Evolutionary conservation across 1,139 yeast genomes (phyloP).

Genomic region (Blastobotrys raffinosifermentans): DNA sequence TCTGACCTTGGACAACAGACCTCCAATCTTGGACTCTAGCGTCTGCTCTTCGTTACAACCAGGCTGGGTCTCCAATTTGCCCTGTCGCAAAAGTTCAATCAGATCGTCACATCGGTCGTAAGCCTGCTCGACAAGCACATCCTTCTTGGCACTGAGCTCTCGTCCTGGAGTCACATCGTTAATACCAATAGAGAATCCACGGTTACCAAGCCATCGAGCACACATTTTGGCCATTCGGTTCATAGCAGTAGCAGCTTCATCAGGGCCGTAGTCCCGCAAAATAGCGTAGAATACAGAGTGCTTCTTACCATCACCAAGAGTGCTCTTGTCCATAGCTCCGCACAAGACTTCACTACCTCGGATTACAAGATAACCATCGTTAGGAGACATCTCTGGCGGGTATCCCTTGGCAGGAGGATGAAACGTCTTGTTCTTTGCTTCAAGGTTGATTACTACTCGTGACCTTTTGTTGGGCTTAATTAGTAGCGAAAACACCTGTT

Average conservation of each 20-base stretch:
- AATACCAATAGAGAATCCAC: constrained; percentile 97
- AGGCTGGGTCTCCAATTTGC: constrained; percentile 95
- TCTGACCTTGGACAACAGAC: constrained; percentile 90
- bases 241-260: constrained; percentile 94
- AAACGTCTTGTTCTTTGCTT: constrained; percentile 89
- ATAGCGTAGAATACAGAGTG: constrained; percentile 95
- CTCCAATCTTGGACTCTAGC: constrained; percentile 95
- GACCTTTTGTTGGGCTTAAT: constrained; percentile 75
- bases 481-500: constrained; percentile 83
- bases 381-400: constrained; percentile 94
- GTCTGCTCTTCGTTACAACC: constrained; percentile 99
- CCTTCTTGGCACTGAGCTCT: constrained; percentile 72
- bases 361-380: constrained; percentile 88
- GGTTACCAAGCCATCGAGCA: constrained; percentile 87
- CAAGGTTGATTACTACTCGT: constrained; percentile 81
- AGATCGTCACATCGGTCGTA: constrained; percentile 89
- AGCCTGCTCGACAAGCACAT: constrained; percentile 84
- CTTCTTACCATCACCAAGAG: constrained; percentile 96
- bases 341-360: constrained; percentile 84
- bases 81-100: constrained; percentile 70
- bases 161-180: constrained; percentile 94
- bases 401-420: constrained; percentile 60
- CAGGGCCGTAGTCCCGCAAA: constrained; percentile 89
- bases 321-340: constrained; percentile 96
- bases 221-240: constrained; percentile 97